Evolutionary conservation across 148 eudicot species (phyloP).

Genomic region (Polygonum aviculare): DNA sequence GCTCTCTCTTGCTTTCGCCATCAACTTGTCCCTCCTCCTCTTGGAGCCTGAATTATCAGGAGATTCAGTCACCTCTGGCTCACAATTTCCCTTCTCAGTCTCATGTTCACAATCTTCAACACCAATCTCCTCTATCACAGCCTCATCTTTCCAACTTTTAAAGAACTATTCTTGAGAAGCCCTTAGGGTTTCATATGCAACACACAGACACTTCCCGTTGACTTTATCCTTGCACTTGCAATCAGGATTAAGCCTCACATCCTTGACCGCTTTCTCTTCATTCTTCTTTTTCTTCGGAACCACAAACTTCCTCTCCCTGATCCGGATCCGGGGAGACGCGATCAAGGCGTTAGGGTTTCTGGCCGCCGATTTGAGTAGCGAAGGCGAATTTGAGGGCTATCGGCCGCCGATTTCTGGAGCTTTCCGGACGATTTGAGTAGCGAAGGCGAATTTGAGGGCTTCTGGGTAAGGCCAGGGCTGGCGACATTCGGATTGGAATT

Average conservation of each 20-base stretch:
- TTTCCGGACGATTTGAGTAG: background rate
- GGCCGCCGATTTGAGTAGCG: no score
- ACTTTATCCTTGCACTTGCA: slow-evolving; percentile 58
- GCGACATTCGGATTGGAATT: slow-evolving; percentile 43
- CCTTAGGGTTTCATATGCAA: slow-evolving; percentile 71
- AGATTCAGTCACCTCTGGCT: slow-evolving; percentile 28
- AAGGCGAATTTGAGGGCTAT: no score
- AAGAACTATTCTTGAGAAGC: slow-evolving; percentile 88
- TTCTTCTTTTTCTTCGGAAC: slow-evolving; percentile 9
- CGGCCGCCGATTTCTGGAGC: slow-evolving; percentile 1
- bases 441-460: slow-evolving; percentile 14
- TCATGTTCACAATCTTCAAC: slow-evolving; percentile 5
- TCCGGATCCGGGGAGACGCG: slow-evolving; percentile 39
- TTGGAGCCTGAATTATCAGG: slow-evolving; percentile 35
- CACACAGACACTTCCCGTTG: slow-evolving; percentile 57
- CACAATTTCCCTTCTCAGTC: slow-evolving; percentile 9
- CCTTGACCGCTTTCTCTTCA: slow-evolving; percentile 8
- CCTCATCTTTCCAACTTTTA: slow-evolving; percentile 19
- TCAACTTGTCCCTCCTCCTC: slow-evolving; percentile 54
- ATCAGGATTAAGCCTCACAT: background rate
- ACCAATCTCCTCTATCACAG: background rate
- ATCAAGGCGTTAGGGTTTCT: slow-evolving; percentile 30
- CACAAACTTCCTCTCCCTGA: slow-evolving; percentile 32
- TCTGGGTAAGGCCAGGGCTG: slow-evolving; percentile 18
- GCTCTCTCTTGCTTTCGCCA: slow-evolving; percentile 56